Evolutionary conservation across 176 grass and related monocot genomes (phyloP).

Genomic region (Neostapfia colusana): DNA sequence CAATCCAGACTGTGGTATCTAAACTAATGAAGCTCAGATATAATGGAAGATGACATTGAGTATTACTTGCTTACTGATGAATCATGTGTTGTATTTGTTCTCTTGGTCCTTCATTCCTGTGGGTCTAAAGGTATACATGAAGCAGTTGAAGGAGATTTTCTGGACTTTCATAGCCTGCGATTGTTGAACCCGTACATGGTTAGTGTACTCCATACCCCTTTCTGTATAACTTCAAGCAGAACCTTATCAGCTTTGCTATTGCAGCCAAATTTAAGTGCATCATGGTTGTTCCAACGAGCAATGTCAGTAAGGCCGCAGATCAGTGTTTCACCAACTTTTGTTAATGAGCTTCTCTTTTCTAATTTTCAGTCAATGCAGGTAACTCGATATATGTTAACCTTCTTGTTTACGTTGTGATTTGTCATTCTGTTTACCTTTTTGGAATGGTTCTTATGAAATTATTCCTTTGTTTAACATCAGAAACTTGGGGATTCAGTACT

Average conservation of each 20-base stretch:
- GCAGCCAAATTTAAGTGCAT: constrained; percentile 95
- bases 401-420: constrained; percentile 36
- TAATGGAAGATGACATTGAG: neutral
- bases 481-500: constrained; percentile 79
- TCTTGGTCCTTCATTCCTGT: constrained; percentile 25
- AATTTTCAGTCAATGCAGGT: constrained; percentile 98
- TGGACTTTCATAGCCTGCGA: constrained; percentile 63
- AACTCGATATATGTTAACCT: constrained; percentile 14
- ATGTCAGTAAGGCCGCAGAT: constrained; percentile 75
- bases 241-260: constrained; percentile 34
- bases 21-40: neutral
- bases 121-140: constrained; percentile 79
- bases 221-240: constrained; percentile 10
- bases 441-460: too few species aligned
- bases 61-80: neutral
- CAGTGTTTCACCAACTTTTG: constrained; percentile 72
- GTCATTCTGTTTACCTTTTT: too few species aligned
- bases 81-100: neutral
- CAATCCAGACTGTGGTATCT: neutral
- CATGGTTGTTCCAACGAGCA: constrained; percentile 95
- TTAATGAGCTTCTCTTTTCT: constrained; percentile 86
- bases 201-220: constrained; percentile 21
- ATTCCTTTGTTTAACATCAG: constrained; percentile 53
- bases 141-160: constrained; percentile 71
- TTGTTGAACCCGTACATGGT: constrained; percentile 91